Percentiles rank a stretch among this genome's conserved stretches.
phyloP scores from a whole-genome alignment of 2,329 filamentous ascomycete genomes.

The Epichloe aotearoae region DNA sequence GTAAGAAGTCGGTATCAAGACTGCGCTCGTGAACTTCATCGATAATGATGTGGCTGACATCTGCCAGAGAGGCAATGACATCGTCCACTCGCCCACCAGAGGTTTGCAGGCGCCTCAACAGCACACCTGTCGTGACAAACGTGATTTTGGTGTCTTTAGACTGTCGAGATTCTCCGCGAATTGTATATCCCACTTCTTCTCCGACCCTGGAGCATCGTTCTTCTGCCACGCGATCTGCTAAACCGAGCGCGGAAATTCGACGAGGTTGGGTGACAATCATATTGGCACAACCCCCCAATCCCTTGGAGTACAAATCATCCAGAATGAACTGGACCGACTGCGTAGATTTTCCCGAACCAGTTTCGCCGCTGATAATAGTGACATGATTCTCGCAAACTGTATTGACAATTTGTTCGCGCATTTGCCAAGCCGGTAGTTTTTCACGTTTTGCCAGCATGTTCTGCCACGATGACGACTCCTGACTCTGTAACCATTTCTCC shows the following conservation, averaged over 20 bases:
- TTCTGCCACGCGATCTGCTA: conserved; percentile 89
- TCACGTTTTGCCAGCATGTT: conserved; percentile 63
- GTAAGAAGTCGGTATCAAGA: conserved; percentile 85
- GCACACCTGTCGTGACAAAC: conserved; percentile 89
- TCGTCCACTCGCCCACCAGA: conserved; percentile 71
- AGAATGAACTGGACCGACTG: conserved; percentile 94
- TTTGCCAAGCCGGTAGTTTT: conserved; percentile 74
- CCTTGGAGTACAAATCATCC: conserved; percentile 70
- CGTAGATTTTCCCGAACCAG: conserved; percentile 91
- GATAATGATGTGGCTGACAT: conserved; percentile 89
- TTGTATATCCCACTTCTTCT: conserved; percentile 81
- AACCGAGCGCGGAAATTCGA: conserved; percentile 82
- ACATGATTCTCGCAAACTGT: conserved; percentile 71
- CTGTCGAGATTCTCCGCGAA: conserved; percentile 76
- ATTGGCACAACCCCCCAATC: conserved; percentile 70
- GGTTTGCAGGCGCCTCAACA: conserved; percentile 81
- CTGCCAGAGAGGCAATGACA: conserved; percentile 66
- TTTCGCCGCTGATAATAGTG: conserved; percentile 94
- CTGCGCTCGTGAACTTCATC: conserved; percentile 95
- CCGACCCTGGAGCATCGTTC: conserved; percentile 74
- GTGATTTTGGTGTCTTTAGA: conserved; percentile 71
- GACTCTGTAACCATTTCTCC: conserved; percentile 57
- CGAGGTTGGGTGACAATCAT: conserved; percentile 94
- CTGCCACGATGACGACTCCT: conserved; percentile 50
- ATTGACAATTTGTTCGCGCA: conserved; percentile 61